Base-by-base conservation (phyloP, 139 green algal species). In the Trebouxia sp. region DNA sequence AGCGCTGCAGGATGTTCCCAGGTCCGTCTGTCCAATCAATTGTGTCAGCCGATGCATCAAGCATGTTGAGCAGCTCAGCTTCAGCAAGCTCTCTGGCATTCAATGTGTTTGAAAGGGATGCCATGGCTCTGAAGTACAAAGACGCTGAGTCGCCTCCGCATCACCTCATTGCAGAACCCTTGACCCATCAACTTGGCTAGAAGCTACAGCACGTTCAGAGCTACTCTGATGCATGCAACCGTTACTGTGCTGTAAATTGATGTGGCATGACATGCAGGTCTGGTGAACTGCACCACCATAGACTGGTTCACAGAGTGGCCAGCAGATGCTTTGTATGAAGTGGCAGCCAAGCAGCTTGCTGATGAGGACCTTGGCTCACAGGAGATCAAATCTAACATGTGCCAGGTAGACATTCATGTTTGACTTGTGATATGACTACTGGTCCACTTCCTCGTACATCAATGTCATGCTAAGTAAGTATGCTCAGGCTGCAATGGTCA, bases 241-340 rank as follows among this genome's bases (percentile, higher is more conserved):
- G n/a, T n/a, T n/a, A n/a, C n/a, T n/a, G n/a, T n/a, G n/a, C n/a
- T n/a, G n/a, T n/a, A n/a, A n/a, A n/a, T n/a, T n/a, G n/a, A n/a
- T n/a, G n/a, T n/a, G n/a, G n/a, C n/a, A n/a, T n/a, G n/a, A n/a
- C n/a, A n/a, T 95, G 86, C 65, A 47, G 91, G 91, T 42, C 89
- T 96, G 32, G 91, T 95, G 65, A 96, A 95, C 85, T 95, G 92
- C 88, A 94, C 87, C 78, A 94, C 89, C 50, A 96, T 96, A 82
- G 90, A 96, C 85, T 96, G 92, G 92, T 96, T 96, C 87, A 93
- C 88, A 15, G 91, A 94, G 85, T 96, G 92, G 88, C 86, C 84
- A 42, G 51, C 80, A 45, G 83, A 90, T 42, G 87, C 87, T 42
- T 77, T 91, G 38, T 50, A 65, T 32, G 80, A 80, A 28, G 88